These are phyloP conservation scores for Fusarium globosum DNA, from an alignment of 2,329 filamentous ascomycete genomes.

Conservation along the genomic window DNA sequence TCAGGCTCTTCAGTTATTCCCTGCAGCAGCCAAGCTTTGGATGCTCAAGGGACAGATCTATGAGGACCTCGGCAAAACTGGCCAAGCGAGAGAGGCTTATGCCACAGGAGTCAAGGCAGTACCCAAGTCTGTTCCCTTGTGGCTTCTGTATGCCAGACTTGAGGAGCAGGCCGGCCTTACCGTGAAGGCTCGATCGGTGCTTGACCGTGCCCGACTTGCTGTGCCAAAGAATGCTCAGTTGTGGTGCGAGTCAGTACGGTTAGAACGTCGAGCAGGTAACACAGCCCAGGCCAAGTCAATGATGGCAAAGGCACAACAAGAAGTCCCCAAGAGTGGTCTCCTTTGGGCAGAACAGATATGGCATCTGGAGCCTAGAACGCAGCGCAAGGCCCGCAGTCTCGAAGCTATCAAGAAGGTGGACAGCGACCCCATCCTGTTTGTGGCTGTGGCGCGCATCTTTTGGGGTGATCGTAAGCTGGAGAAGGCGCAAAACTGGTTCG, in stretches of 20 bases:
- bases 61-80: conserved; percentile 80
- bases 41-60: conserved; percentile 99
- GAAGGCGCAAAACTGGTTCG: conserved; percentile 96
- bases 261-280: conserved; percentile 90
- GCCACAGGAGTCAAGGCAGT: conserved; percentile 88
- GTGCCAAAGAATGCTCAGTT: conserved; percentile 86
- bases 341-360: conserved; percentile 96
- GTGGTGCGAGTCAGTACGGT: conserved; percentile 93
- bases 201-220: conserved; percentile 89
- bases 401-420: conserved; percentile 98
- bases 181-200: conserved; percentile 92
- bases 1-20: conserved; percentile 87
- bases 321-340: conserved; percentile 86
- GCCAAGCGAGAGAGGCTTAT: conserved; percentile 91
- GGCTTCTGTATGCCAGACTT: conserved; percentile 87
- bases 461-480: conserved; percentile 94
- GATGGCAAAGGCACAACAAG: conserved; percentile 93
- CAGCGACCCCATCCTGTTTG: conserved; percentile 88
- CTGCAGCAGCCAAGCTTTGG: conserved; percentile 88
- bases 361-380: conserved; percentile 90
- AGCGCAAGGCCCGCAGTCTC: conserved; percentile 88
- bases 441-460: conserved; percentile 93
- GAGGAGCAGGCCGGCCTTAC: conserved; percentile 86
- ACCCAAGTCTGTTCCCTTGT: conserved; percentile 84
- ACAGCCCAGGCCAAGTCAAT: conserved; percentile 84